phyloP scores from a whole-genome alignment of 1,139 yeast genomes.

The Candida smagusa region DNA sequence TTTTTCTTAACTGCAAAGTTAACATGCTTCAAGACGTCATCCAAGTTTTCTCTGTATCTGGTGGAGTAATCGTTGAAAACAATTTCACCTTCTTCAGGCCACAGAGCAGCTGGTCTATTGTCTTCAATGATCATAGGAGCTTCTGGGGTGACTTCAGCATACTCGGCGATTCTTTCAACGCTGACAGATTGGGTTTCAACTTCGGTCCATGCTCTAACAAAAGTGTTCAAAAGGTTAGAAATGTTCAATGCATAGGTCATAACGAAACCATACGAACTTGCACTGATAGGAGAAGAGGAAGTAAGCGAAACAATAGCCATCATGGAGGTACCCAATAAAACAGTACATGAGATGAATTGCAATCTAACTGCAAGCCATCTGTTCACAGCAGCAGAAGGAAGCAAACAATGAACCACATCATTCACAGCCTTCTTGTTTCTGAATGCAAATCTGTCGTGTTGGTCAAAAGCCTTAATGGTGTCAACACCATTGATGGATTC shows the following conservation, averaged over 20 bases:
- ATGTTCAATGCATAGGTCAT: conserved; percentile 26
- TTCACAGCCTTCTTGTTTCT: conserved; percentile 16
- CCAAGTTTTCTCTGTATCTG: conserved; percentile 25
- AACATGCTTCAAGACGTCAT: conserved; percentile 24
- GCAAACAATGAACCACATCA: conserved; percentile 14
- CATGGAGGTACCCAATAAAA: conserved; percentile 20
- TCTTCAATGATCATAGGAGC: conserved; percentile 16
- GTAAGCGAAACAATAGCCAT: conserved; percentile 19
- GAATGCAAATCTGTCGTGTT: conserved; percentile 20
- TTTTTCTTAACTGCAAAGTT: conserved; percentile 19
- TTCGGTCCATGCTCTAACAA: conserved; percentile 27
- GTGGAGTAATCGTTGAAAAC: conserved; percentile 23
- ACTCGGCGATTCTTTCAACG: conserved; percentile 18
- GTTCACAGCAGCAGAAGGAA: conserved; percentile 16
- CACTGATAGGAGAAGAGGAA: conserved; percentile 16
- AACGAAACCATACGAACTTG: conserved; percentile 27
- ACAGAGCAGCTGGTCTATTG: conserved; percentile 18
- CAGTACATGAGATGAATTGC: conserved; percentile 22
- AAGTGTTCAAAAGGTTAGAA: conserved; percentile 20
- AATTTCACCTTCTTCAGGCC: conserved; percentile 26
- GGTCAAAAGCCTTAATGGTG: conserved; percentile 25
- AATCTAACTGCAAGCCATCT: conserved; percentile 30
- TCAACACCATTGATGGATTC: conserved; percentile 31
- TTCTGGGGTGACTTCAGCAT: not conserved
- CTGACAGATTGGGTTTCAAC: conserved; percentile 25